These are phyloP conservation scores for Aspergillus viridinutans DNA, from an alignment of 2,329 filamentous ascomycete genomes.

Conservation along the genomic window DNA sequence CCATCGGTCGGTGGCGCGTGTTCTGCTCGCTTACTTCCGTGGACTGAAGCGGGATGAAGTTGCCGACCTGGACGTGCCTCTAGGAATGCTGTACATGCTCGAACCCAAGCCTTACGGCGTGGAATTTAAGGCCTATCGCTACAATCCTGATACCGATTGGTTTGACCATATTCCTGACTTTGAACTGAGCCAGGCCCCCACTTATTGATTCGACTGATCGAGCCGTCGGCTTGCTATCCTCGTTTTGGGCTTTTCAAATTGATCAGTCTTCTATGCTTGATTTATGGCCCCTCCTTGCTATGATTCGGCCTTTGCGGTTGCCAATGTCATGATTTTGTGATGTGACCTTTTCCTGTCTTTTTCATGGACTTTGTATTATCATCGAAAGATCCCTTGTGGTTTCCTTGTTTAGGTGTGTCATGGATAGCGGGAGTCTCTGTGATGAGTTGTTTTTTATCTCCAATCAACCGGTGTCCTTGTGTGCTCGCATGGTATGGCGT, in stretches of 20 bases:
- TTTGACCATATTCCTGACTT: slow-evolving; percentile 87
- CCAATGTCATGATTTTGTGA: not conserved
- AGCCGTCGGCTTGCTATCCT: not conserved
- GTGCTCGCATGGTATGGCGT: slow-evolving; percentile 16
- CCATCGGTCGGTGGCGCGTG: slow-evolving; percentile 85
- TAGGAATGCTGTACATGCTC: slow-evolving; percentile 90
- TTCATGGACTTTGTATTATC: not conserved
- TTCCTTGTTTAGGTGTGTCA: not conserved
- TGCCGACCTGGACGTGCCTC: slow-evolving; percentile 86
- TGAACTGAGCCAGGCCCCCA: slow-evolving; percentile 54
- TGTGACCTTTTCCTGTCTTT: not conserved
- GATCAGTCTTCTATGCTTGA: not conserved
- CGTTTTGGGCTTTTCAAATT: slow-evolving; percentile 13
- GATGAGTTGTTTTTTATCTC: not conserved
- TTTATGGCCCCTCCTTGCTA: not conserved
- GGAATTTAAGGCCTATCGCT: slow-evolving; percentile 92
- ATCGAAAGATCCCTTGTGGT: not conserved
- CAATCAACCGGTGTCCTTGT: not conserved
- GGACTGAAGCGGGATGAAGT: slow-evolving; percentile 87
- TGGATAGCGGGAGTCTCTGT: not conserved
- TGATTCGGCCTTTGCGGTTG: not conserved
- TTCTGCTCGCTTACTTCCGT: slow-evolving; percentile 94
- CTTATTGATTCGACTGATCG: not conserved
- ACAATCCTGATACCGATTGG: slow-evolving; percentile 71
- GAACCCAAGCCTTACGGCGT: slow-evolving; percentile 98